These are phyloP conservation scores for Cenchrus americanus DNA, from an alignment of 176 grass and related monocot species.

Conservation along the genomic window DNA sequence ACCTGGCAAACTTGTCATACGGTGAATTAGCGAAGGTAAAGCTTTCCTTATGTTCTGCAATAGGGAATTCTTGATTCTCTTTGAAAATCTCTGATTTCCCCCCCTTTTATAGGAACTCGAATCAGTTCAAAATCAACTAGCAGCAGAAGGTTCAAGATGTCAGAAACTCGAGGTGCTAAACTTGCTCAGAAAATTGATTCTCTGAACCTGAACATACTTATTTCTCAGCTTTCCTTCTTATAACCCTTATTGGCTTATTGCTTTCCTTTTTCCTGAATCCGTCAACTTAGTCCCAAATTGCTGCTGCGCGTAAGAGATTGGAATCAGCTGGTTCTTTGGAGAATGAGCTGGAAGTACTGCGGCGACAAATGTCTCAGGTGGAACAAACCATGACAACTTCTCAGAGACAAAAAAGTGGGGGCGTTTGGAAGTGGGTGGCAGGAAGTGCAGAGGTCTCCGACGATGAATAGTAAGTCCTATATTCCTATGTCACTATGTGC, in stretches of 20 bases:
- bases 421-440: constrained; percentile 91
- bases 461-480: constrained; percentile 62
- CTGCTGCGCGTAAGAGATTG: constrained; percentile 63
- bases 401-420: constrained; percentile 69
- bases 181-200: constrained; percentile 35
- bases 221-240: constrained; percentile 39
- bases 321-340: constrained; percentile 71
- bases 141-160: constrained; percentile 86
- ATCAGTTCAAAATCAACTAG: constrained; percentile 86
- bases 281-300: constrained; percentile 76
- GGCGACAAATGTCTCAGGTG: constrained; percentile 71
- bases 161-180: constrained; percentile 79
- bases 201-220: constrained; percentile 17
- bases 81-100: not conserved
- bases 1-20: constrained; percentile 61
- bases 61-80: constrained; percentile 6
- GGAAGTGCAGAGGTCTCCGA: constrained; percentile 63
- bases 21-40: constrained; percentile 82
- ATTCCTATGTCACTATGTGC: constrained; percentile 11
- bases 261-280: constrained; percentile 24
- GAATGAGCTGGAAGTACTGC: constrained; percentile 64
- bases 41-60: constrained; percentile 29
- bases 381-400: constrained; percentile 60
- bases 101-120: constrained; percentile 74
- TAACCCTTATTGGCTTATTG: constrained; percentile 43